These are phyloP conservation scores for Solanum tacnaense DNA, from an alignment of 257 asterid genomes.

Conservation along the genomic window DNA sequence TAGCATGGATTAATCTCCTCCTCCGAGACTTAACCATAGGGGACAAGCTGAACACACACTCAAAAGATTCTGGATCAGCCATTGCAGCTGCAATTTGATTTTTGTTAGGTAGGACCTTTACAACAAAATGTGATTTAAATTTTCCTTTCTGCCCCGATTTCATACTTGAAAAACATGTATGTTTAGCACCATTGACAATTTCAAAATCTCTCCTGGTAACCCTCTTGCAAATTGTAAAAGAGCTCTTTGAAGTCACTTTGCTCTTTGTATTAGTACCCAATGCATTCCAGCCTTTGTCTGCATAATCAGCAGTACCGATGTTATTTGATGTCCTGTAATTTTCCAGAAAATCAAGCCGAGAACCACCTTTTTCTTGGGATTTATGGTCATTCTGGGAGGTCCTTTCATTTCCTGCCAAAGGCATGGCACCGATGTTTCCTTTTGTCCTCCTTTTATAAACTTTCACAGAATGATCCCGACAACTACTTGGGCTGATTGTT, in stretches of 20 bases:
- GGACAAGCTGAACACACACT: not conserved
- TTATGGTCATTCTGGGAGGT: not conserved
- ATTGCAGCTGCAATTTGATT: not conserved
- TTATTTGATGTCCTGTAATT: not conserved
- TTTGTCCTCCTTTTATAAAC: not conserved
- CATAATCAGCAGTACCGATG: not conserved
- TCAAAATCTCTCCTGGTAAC: not conserved
- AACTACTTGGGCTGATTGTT: not conserved
- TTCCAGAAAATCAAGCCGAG: not conserved
- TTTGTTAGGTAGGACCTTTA: not conserved
- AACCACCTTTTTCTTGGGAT: not conserved
- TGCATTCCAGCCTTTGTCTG: not conserved
- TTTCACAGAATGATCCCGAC: not conserved
- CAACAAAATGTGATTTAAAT: not conserved
- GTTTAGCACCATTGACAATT: not conserved
- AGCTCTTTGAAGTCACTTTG: not conserved
- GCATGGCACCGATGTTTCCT: not conserved
- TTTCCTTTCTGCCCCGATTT: not conserved
- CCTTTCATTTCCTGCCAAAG: not conserved
- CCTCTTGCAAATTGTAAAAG: not conserved
- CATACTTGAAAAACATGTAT: not conserved
- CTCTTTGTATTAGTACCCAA: not conserved
- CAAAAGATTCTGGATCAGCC: slow-evolving; percentile 3
- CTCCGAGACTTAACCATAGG: slow-evolving; percentile 4
- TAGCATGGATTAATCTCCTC: slow-evolving; percentile 14